phyloP scores from a whole-genome alignment of 1,284 basidiomycete species.

The Lentinula novae-zelandiae region DNA sequence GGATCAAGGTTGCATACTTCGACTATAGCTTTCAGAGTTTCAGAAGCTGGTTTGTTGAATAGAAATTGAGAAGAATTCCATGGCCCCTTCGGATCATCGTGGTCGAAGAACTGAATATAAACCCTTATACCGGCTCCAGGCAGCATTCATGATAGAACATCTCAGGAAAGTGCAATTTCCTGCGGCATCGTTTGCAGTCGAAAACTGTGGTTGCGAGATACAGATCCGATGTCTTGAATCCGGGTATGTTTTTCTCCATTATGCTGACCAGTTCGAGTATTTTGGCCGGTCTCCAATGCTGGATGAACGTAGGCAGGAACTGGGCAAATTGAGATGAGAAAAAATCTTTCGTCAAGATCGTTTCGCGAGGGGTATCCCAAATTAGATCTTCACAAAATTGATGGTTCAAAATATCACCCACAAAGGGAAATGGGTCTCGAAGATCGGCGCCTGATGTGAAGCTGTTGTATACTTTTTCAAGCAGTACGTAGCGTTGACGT shows the following conservation, averaged over 20 bases:
- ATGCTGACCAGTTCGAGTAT: background rate
- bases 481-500: background rate
- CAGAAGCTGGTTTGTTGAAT: background rate
- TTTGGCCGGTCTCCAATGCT: background rate
- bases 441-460: background rate
- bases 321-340: background rate
- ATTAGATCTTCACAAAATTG: background rate
- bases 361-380: background rate
- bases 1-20: slow-evolving; percentile 3
- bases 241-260: background rate
- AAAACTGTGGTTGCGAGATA: slow-evolving; percentile 4
- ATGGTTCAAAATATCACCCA: background rate
- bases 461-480: background rate
- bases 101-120: background rate
- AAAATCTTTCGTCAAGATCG: background rate
- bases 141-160: slow-evolving; percentile 2
- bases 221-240: background rate
- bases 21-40: background rate
- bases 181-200: background rate
- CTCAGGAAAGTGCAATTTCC: background rate
- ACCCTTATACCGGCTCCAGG: background rate
- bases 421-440: background rate
- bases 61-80: background rate
- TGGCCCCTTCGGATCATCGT: background rate
- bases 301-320: background rate